phyloP scores from a whole-genome alignment of 768 basidiomycete species.

The Tubosaeta brunneosetosa region DNA sequence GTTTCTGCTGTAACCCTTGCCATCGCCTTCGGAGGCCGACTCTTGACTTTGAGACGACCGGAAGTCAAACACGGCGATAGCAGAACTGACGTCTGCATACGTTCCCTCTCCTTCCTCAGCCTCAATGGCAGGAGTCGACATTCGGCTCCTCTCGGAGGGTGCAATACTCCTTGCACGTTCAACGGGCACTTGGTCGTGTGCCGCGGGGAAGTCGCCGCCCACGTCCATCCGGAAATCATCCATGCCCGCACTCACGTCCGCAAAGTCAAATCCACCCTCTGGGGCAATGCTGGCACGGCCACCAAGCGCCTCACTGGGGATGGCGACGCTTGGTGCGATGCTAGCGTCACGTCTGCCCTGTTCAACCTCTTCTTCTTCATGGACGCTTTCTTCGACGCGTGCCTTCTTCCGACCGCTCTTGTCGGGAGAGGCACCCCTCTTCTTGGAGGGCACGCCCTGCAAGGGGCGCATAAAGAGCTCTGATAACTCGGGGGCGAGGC shows the following conservation, averaged over 20 bases:
- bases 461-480: conserved; percentile 82
- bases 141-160: conserved; percentile 53
- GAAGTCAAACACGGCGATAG: conserved; percentile 77
- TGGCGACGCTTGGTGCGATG: conserved; percentile 53
- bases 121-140: conserved; percentile 65
- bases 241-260: conserved; percentile 46
- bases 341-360: conserved; percentile 65
- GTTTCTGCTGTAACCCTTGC: conserved; percentile 82
- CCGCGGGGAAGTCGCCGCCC: conserved; percentile 41
- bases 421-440: conserved; percentile 55
- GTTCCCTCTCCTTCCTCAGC: conserved; percentile 59
- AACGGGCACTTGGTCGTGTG: conserved; percentile 28
- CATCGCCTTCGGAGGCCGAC: conserved; percentile 44
- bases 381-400: conserved; percentile 46
- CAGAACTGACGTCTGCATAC: conserved; percentile 67
- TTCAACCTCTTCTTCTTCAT: conserved; percentile 60
- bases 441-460: conserved; percentile 50
- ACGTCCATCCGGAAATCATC: conserved; percentile 76
- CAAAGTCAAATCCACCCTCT: conserved; percentile 58
- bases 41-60: conserved; percentile 51
- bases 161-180: conserved; percentile 45
- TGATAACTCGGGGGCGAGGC: conserved; percentile 74
- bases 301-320: conserved; percentile 53
- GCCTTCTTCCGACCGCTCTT: conserved; percentile 56
- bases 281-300: conserved; percentile 50